Conservation (phyloP, 805 yeast genomes). For the Ogataea pignaliae region DNA sequence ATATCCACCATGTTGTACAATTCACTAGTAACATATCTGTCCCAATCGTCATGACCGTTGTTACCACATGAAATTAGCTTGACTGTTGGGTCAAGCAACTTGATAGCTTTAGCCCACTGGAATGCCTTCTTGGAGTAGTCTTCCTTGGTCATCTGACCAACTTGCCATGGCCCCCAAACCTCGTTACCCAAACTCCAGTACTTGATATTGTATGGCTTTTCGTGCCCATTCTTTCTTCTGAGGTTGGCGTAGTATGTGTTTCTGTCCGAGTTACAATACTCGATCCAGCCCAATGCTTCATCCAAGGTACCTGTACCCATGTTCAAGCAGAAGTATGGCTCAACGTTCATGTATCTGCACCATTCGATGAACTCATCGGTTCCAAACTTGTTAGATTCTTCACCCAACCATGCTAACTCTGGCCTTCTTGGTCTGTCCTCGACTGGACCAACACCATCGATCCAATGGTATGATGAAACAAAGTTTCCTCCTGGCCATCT, state of each 20-base stretch:
- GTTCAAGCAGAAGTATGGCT: conserved; percentile 32
- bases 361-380: conserved; percentile 34
- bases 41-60: conserved; percentile 30
- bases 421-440: conserved; percentile 30
- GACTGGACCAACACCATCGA: conserved; percentile 32
- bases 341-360: conserved; percentile 27
- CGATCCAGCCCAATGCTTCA: conserved; percentile 34
- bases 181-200: conserved; percentile 36
- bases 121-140: conserved; percentile 28
- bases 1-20: conserved; percentile 24
- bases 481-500: conserved; percentile 36
- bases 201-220: conserved; percentile 31
- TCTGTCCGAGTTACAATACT: conserved; percentile 29
- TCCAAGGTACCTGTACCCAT: conserved; percentile 35
- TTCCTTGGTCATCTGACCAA: conserved; percentile 28
- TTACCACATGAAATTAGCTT: conserved; percentile 30
- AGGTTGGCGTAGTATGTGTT: conserved; percentile 33
- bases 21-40: conserved; percentile 23
- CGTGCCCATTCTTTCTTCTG: conserved; percentile 31
- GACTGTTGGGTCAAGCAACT: conserved; percentile 27
- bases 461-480: conserved; percentile 32
- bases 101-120: conserved; percentile 34
- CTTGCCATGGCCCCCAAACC: conserved; percentile 35
- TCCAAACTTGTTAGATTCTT: conserved; percentile 30
- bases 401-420: conserved; percentile 31